phyloP scores from a whole-genome alignment of 2,329 filamentous ascomycete genomes.

The Penicillium sp. region DNA sequence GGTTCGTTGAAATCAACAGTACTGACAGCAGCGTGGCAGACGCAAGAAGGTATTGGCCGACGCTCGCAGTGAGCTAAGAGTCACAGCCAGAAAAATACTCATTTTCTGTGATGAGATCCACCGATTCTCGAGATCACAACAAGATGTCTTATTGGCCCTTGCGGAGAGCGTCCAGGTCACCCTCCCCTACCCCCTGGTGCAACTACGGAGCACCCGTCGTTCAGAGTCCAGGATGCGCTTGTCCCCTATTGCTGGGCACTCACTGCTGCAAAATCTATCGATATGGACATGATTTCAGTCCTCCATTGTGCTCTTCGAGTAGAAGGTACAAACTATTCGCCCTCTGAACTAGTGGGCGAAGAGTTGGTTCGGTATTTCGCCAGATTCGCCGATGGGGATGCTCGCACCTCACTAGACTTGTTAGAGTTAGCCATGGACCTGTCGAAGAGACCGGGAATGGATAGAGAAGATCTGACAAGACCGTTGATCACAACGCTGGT shows the following conservation, averaged over 20 bases:
- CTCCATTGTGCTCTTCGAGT: conserved; percentile 67
- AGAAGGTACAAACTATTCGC: conserved; percentile 54
- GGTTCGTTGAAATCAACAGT: conserved; percentile 95
- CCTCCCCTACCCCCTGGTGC: conserved; percentile 88
- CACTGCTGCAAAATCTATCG: conserved; percentile 70
- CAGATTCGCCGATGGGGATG: conserved; percentile 85
- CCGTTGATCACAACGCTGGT: conserved; percentile 87
- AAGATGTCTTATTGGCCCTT: conserved; percentile 89
- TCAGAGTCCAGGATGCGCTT: conserved; percentile 84
- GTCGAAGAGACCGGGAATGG: conserved; percentile 61
- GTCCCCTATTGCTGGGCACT: conserved; percentile 89
- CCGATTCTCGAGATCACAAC: conserved; percentile 83
- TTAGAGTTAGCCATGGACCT: conserved; percentile 84
- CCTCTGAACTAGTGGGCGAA: conserved; percentile 62
- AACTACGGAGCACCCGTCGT: conserved; percentile 94
- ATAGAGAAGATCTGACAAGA: conserved; percentile 71
- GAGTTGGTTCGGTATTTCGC: conserved; percentile 78
- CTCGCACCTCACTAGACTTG: conserved; percentile 85
- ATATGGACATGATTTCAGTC: conserved; percentile 69
- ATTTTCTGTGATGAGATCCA: conserved; percentile 98
- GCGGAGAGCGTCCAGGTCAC: conserved; percentile 89
- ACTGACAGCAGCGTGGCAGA: conserved; percentile 83
- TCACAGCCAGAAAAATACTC: conserved; percentile 88
- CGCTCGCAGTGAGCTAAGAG: conserved; percentile 69
- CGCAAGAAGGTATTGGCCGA: conserved; percentile 90